Base-by-base conservation (phyloP, 495 filamentous ascomycete species). In the Aspergillus heteromorphus region DNA sequence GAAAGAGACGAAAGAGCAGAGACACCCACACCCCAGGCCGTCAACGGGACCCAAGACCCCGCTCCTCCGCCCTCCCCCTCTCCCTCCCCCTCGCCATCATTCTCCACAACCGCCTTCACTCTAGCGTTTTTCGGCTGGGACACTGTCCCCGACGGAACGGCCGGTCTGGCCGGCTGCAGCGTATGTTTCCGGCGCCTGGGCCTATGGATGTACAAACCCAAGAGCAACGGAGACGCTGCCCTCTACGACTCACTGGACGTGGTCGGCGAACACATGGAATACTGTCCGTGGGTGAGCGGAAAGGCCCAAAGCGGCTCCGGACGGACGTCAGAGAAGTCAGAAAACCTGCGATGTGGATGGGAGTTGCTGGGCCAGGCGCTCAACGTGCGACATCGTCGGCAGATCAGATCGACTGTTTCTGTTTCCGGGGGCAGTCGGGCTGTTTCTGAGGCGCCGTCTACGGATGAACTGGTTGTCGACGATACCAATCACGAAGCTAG, bases 111-210 rank as follows among this genome's bases (percentile, higher is more conserved):
- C 30, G 90, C 92, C 14, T 76, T 96, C 16, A 70, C 79, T 8
- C 79, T 97, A 40, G 87, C 92, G 2, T 70, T 96, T 13, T 86
- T 91, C 51, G 93, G 93, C 54, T 98, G 93, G 95, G 81, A 87
- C 58, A 82, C 82, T 40, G 80, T 86, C 20, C 74, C 71, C 14
- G 84, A 89, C 63, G 78, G 79, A 27, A 77, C 81, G 17, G 78
- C 85, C 2, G 87, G 85, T 42, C 72, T 90, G n/a, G 84, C 85
- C 14, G 83, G 81, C 0, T 98, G 93, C 66, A 73, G 81, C 45
- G 87, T 87, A 34, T 98, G 93, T 64, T 90, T 96, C 61, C 83
- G 92, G 55, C 83, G 91, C 6, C 76, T 97, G 0, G 93, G 95
- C 0, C 79, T 98, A 6, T 98, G 93, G 93, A 84, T 98, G 72